phyloP scores from a whole-genome alignment of 345 rosid genomes.

The Brassica carinata region DNA sequence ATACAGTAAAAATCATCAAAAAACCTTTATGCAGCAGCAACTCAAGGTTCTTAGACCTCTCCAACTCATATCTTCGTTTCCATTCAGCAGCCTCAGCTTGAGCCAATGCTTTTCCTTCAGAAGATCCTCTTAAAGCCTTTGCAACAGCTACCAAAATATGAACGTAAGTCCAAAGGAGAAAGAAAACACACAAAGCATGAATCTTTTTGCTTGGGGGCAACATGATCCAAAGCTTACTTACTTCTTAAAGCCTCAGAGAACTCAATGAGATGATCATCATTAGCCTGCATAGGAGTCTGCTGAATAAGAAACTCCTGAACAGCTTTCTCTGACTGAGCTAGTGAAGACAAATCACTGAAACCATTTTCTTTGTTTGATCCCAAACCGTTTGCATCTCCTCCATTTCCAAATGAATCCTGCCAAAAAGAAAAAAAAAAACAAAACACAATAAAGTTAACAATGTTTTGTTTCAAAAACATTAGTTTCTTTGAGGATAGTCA shows the following conservation, averaged over 20 bases:
- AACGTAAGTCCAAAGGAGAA: slow-evolving; percentile 18
- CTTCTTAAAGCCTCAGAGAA: slow-evolving; percentile 96
- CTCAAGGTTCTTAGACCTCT: slow-evolving; percentile 58
- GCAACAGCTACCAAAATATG: slow-evolving; percentile 78
- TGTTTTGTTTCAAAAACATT: not conserved
- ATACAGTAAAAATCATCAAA: not conserved
- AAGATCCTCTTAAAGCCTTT: slow-evolving; percentile 85
- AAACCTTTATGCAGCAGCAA: slow-evolving; percentile 67
- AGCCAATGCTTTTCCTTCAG: slow-evolving; percentile 96
- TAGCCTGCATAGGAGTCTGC: slow-evolving; percentile 73
- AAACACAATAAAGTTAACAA: not conserved
- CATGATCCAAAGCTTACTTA: slow-evolving; percentile 40
- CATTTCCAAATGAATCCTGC: slow-evolving; percentile 51
- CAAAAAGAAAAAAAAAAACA: slow-evolving; percentile 11
- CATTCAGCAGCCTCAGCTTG: slow-evolving; percentile 99
- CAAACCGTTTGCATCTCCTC: slow-evolving; percentile 53
- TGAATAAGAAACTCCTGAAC: slow-evolving; percentile 76
- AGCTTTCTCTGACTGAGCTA: slow-evolving; percentile 82
- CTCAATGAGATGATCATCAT: slow-evolving; percentile 89
- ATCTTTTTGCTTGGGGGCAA: slow-evolving; percentile 12
- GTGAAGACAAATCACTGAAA: slow-evolving; percentile 46
- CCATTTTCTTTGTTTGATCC: slow-evolving; percentile 55
- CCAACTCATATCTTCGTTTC: slow-evolving; percentile 93
- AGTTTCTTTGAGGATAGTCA: not conserved
- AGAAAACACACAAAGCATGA: not conserved